These are phyloP conservation scores for Boletellus sp. DNA, from an alignment of 1,284 basidiomycete genomes.

Conservation along the genomic window DNA sequence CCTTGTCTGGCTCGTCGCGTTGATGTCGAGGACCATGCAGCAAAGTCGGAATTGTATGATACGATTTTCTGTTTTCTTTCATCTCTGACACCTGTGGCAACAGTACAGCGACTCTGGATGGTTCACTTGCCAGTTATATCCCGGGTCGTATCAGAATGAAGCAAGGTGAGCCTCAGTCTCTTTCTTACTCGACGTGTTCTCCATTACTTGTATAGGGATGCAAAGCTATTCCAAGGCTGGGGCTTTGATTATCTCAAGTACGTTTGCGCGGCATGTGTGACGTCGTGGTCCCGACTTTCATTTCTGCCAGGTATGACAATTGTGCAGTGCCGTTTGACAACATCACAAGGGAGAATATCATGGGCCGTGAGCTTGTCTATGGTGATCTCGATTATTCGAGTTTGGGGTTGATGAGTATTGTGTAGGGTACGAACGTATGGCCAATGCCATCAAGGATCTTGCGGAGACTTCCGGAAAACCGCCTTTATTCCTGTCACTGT, in stretches of 20 bases:
- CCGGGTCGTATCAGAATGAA: constrained; percentile 32
- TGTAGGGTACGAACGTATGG: constrained; percentile 51
- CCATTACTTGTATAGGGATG: constrained; percentile 34
- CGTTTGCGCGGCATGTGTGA: constrained; percentile 9
- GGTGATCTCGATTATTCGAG: neutral
- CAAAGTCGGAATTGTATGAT: constrained; percentile 50
- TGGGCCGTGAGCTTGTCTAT: constrained; percentile 46
- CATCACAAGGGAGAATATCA: constrained; percentile 49
- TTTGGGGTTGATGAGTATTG: neutral
- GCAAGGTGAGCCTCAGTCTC: constrained; percentile 14
- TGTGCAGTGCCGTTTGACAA: constrained; percentile 56
- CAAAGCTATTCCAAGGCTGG: constrained; percentile 51
- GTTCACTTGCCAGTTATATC: constrained; percentile 34
- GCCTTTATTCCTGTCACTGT: constrained; percentile 50
- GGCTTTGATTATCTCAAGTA: constrained; percentile 60
- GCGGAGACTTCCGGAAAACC: constrained; percentile 40
- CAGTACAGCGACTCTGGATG: constrained; percentile 34
- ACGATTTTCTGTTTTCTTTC: neutral
- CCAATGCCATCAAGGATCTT: constrained; percentile 47
- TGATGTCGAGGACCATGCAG: constrained; percentile 27
- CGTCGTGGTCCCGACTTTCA: neutral
- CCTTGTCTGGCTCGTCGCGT: neutral
- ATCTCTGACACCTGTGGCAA: constrained; percentile 2
- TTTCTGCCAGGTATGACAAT: constrained; percentile 49
- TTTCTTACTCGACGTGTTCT: neutral